Percentiles rank a stretch among this genome's conserved stretches.
Conservation (phyloP, 1,284 basidiomycete genomes). For the Stygiomarasmius scandens region DNA sequence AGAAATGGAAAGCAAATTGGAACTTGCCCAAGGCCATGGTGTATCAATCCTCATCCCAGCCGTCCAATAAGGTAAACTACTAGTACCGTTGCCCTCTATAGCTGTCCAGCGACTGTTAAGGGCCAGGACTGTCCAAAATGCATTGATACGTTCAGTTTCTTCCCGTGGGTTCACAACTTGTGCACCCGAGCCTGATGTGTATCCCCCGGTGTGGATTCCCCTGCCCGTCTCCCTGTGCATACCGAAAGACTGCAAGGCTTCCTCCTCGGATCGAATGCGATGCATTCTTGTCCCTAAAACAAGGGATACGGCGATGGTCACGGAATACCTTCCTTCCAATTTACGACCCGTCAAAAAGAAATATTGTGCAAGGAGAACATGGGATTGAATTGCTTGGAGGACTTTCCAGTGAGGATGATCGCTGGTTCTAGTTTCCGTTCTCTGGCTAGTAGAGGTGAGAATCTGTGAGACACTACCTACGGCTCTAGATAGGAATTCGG, state of each 20-base stretch:
- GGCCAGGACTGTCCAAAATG: constrained; percentile 16
- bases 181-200: neutral
- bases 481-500: neutral
- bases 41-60: constrained; percentile 14
- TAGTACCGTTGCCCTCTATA: constrained; percentile 9
- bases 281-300: constrained; percentile 15
- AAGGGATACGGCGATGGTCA: constrained; percentile 12
- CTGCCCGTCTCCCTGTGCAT: neutral
- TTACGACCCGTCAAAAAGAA: constrained; percentile 7
- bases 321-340: constrained; percentile 13
- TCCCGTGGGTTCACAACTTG: neutral
- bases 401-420: constrained; percentile 15
- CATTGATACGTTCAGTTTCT: constrained; percentile 15
- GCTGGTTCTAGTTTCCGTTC: constrained; percentile 20
- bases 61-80: constrained; percentile 14
- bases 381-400: constrained; percentile 14
- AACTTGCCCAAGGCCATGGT: constrained; percentile 15
- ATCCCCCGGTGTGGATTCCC: neutral
- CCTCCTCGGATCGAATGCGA: constrained; percentile 9
- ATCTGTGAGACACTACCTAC: neutral
- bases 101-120: constrained; percentile 16
- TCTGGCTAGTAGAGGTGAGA: constrained; percentile 26
- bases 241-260: too few species aligned
- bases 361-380: constrained; percentile 15
- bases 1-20: constrained; percentile 6